A percentile compares a stretch with the other conserved stretches of the same genome.
phyloP scores from a whole-genome alignment of 2,329 filamentous ascomycete species.

The Aspergillus fischeri region DNA sequence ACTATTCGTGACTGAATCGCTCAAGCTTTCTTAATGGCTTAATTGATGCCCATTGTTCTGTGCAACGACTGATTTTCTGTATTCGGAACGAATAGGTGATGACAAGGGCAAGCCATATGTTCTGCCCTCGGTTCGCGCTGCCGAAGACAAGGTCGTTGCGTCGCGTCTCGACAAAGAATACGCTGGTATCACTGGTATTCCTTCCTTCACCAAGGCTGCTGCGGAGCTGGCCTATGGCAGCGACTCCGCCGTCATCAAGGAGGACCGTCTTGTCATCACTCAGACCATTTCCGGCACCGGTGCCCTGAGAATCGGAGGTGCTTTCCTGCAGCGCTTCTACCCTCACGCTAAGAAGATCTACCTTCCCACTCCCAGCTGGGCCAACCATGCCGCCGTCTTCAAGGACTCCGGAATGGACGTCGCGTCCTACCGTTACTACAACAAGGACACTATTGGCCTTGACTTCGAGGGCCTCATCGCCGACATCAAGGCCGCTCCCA shows the following conservation, averaged over 20 bases:
- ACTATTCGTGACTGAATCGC: neutral
- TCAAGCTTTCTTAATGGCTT: neutral
- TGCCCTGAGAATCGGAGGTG: conserved; percentile 88
- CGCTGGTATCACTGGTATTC: conserved; percentile 92
- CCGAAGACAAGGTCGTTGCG: conserved; percentile 80
- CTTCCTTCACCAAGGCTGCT: conserved; percentile 88
- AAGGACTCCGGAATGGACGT: conserved; percentile 86
- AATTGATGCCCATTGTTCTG: neutral
- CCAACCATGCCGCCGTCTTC: conserved; percentile 97
- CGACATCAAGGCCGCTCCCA: conserved; percentile 84
- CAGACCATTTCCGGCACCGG: conserved; percentile 98
- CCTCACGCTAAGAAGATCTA: conserved; percentile 92
- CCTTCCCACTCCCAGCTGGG: conserved; percentile 94
- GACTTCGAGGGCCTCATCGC: conserved; percentile 92
- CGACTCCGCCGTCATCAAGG: conserved; percentile 69
- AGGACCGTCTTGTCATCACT: conserved; percentile 79
- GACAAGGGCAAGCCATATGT: conserved; percentile 98
- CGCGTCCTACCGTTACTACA: conserved; percentile 96
- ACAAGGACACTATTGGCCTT: conserved; percentile 96
- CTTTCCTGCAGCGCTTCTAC: conserved; percentile 89
- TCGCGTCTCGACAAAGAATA: conserved; percentile 91
- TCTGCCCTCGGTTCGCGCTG: conserved; percentile 83
- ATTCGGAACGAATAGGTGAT: conserved; percentile 50
- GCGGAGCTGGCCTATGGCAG: conserved; percentile 85
- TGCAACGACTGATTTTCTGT: neutral